Percentiles rank a stretch among this genome's conserved stretches.
phyloP scores from a whole-genome alignment of 345 rosid species.

The Diplotaxis tenuifolia region DNA sequence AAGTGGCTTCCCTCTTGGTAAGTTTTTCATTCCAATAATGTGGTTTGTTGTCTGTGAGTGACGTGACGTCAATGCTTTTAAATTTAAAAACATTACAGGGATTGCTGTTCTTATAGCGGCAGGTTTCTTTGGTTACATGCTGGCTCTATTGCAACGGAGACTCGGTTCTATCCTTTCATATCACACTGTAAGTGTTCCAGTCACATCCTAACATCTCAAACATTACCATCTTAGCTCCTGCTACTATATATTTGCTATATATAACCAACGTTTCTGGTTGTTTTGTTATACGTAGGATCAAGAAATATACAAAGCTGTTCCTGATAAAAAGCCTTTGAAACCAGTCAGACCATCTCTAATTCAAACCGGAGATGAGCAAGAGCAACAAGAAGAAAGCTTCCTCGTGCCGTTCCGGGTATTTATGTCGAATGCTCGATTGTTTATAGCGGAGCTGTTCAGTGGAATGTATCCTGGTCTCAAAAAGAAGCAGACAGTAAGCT shows the following conservation, averaged over 20 bases:
- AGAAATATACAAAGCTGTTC: constrained; percentile 28
- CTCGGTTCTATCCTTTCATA: constrained; percentile 59
- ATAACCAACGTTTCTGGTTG: background rate
- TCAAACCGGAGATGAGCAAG: constrained; percentile 62
- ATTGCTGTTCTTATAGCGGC: constrained; percentile 84
- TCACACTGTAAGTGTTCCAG: constrained; percentile 49
- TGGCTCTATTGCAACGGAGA: constrained; percentile 83
- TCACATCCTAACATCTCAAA: background rate
- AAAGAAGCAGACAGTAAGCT: constrained; percentile 52
- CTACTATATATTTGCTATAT: background rate
- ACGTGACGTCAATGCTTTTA: background rate
- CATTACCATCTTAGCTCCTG: background rate
- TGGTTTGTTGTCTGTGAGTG: background rate
- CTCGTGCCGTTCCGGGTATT: constrained; percentile 64
- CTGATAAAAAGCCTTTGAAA: constrained; percentile 53
- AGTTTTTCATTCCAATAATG: background rate
- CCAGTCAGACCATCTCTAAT: constrained; percentile 72
- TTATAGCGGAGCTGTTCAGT: constrained; percentile 60
- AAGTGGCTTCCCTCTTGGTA: constrained; percentile 91
- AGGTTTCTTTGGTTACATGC: constrained; percentile 90
- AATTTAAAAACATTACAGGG: constrained; percentile 45
- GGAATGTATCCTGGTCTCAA: constrained; percentile 61
- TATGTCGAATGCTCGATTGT: constrained; percentile 49
- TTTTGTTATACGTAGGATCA: constrained; percentile 48
- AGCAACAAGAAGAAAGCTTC: constrained; percentile 76